A percentile compares a stretch with the other conserved stretches of the same genome.
These are phyloP conservation scores for Arthrobotrys megalospora DNA, from an alignment of 2,329 filamentous ascomycete species.

Conservation along the genomic window DNA sequence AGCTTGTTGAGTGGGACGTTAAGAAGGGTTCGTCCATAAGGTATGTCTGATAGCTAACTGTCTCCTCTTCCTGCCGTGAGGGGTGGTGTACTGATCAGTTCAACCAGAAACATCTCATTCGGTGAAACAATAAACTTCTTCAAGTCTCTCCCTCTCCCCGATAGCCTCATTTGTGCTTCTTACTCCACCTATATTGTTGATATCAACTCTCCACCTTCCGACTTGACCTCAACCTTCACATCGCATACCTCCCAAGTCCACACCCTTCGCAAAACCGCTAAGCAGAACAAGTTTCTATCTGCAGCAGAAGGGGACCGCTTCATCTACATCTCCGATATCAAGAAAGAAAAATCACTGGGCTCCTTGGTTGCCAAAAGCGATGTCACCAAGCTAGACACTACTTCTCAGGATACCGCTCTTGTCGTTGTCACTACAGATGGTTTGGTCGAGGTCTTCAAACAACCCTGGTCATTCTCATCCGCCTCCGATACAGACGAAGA, in stretches of 20 bases:
- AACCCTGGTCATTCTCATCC: slow-evolving; percentile 70
- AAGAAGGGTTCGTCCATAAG: slow-evolving; percentile 68
- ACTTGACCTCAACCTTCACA: slow-evolving; percentile 68
- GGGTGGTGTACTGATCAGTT: not conserved
- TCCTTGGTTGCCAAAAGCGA: slow-evolving; percentile 71
- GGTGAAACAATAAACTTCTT: slow-evolving; percentile 69
- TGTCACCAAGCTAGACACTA: slow-evolving; percentile 64
- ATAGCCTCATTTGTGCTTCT: slow-evolving; percentile 70
- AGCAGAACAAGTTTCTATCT: slow-evolving; percentile 68
- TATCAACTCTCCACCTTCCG: slow-evolving; percentile 66
- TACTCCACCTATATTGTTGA: slow-evolving; percentile 70
- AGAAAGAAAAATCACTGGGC: slow-evolving; percentile 68
- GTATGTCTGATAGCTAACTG: slow-evolving; percentile 65
- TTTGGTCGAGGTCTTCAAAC: slow-evolving; percentile 70
- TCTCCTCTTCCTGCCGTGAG: not conserved
- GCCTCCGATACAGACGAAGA: slow-evolving; percentile 44
- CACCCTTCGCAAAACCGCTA: slow-evolving; percentile 68
- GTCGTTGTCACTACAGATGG: slow-evolving; percentile 70
- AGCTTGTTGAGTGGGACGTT: slow-evolving; percentile 72
- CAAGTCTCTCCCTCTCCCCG: slow-evolving; percentile 65
- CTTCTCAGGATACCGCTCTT: slow-evolving; percentile 68
- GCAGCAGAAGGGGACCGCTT: slow-evolving; percentile 71
- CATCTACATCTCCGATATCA: slow-evolving; percentile 70
- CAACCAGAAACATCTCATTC: slow-evolving; percentile 56
- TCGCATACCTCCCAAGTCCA: slow-evolving; percentile 71